Percentiles rank a stretch among this genome's conserved stretches.
phyloP scores from a whole-genome alignment of 2,329 filamentous ascomycete species.

The Podosphaera xanthii region DNA sequence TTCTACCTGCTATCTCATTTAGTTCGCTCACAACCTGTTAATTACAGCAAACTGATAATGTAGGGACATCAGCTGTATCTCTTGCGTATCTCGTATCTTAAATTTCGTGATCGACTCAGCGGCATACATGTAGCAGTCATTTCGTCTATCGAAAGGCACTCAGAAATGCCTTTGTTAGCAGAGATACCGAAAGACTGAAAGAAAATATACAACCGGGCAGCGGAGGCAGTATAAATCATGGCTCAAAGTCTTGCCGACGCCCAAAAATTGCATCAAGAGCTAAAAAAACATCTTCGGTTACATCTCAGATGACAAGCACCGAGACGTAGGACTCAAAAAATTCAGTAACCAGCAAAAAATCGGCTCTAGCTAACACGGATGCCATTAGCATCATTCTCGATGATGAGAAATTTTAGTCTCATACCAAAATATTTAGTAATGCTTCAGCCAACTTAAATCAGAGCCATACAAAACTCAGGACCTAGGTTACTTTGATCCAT shows the following conservation, averaged over 20 bases:
- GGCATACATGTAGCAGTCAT: neutral
- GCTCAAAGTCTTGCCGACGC: neutral
- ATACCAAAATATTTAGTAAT: neutral
- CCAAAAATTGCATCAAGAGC: neutral
- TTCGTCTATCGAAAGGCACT: neutral
- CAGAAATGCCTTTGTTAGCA: neutral
- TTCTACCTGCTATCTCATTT: neutral
- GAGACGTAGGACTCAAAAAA: neutral
- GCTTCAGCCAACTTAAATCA: neutral
- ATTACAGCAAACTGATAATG: neutral
- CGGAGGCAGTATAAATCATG: neutral
- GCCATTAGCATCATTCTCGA: neutral
- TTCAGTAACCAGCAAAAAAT: neutral
- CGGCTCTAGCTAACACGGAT: neutral
- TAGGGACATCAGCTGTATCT: neutral
- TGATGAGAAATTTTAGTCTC: neutral
- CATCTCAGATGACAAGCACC: neutral
- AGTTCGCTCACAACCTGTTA: neutral
- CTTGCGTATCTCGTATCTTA: neutral
- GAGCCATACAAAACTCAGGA: neutral
- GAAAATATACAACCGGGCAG: neutral
- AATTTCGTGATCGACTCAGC: neutral
- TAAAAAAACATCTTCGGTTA: neutral
- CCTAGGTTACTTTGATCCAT: neutral
- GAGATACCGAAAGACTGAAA: neutral